phyloP scores from a whole-genome alignment of 1,284 basidiomycete species.

The Puccinia horiana region DNA sequence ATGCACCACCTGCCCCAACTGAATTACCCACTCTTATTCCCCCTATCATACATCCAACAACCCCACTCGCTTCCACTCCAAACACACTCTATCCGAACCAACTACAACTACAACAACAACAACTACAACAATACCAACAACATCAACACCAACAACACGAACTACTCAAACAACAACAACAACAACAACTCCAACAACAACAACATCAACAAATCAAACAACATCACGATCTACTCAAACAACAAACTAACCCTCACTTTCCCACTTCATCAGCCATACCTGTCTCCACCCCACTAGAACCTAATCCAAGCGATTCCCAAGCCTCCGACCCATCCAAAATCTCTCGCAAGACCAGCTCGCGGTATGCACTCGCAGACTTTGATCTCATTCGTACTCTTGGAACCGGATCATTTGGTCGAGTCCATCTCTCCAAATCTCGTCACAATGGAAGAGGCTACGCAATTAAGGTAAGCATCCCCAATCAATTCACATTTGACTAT shows the following conservation, averaged over 20 bases:
- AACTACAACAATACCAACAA: slow-evolving; percentile 1
- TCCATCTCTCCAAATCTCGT: slow-evolving; percentile 86
- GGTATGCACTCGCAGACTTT: slow-evolving; percentile 63
- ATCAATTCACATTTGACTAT: not conserved
- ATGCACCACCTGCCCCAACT: not conserved
- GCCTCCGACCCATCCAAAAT: slow-evolving; percentile 51
- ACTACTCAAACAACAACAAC: slow-evolving; percentile 21
- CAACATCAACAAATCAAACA: not conserved
- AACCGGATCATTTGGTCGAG: slow-evolving; percentile 80
- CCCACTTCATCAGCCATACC: not conserved
- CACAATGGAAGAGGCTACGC: slow-evolving; percentile 92
- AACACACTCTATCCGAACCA: not conserved
- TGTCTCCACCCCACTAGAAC: not conserved
- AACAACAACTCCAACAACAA: not conserved
- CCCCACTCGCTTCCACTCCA: not conserved
- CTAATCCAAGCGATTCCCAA: slow-evolving; percentile 9
- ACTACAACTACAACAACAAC: not conserved
- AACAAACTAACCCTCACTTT: not conserved
- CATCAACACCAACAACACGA: not conserved
- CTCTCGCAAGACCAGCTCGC: slow-evolving; percentile 62
- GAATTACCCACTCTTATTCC: not conserved
- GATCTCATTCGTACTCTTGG: slow-evolving; percentile 61
- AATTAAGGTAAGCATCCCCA: slow-evolving; percentile 65
- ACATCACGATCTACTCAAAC: not conserved
- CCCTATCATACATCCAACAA: not conserved